Evolutionary conservation across 2,329 filamentous ascomycete genomes (phyloP), one percentile per base, ranked within the genome.

Genomic region (Epichloe aotearoae): DNA sequence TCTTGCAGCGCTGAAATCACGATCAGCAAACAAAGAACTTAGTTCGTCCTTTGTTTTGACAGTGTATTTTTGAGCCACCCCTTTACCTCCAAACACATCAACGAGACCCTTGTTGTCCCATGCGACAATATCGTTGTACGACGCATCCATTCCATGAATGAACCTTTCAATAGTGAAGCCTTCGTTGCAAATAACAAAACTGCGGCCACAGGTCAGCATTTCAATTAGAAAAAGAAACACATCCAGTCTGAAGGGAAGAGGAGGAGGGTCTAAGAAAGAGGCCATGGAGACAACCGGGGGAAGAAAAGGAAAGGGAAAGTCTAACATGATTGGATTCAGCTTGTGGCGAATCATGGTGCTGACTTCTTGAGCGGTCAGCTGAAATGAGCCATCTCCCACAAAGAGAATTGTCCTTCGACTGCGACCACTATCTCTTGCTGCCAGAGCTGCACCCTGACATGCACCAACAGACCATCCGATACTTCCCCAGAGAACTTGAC

Each of bases 161-260:
- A 80, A 86, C 33, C 89, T 81, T 69, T 95, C 89, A 64, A 94
- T 93, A 10, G 88, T 93, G 69, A 86, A 95, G 11, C 89, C 89
- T 40, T 90, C 80, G 64, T 94, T 94, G 74, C 86, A 88, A 57
- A 95, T 84, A 55, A 93, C 75, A 64, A 95, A 91, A 55, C 79
- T 80, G 50, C 11, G 5, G 19, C 15, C n/a, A 34, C 30, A 20
- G 45, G 20, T 46, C 5, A 55, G 53, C 43, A 49, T 20, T 19
- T 19, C 2, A 20, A 37, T 14, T 15, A 30, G 3, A 37, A 20
- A 17, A 15, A 20, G 12, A 15, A 39, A 14, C 19, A 15, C 19
- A 39, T 34, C 7, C 11, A 17, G 10, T 20, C 33, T n/a, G 20
- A 26, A 34, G 23, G 4, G 17, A 36, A 10, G 11, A 33, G 23